Base-by-base conservation (phyloP, 164 flowering plant genomes). In the Pachysandra terminalis region DNA sequence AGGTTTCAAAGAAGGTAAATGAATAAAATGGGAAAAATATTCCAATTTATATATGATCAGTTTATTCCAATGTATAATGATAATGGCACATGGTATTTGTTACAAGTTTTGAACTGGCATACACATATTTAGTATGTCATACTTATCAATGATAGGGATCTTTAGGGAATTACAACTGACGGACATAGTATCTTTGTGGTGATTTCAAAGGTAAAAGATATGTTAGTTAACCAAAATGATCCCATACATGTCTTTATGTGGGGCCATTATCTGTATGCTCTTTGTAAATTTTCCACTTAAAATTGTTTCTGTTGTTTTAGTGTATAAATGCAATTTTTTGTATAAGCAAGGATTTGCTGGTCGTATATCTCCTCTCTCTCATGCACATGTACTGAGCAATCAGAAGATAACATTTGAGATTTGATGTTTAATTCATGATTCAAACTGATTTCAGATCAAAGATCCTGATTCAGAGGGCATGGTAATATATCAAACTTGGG, bases 1-100 rank as follows among this genome's bases (percentile, higher is more conserved):
- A 89, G 65, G 87, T 89, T 68, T 84, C 90, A 63, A 90, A 90
- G 74, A 78, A 86, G 94, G 98, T 90, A 80, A 67, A 23, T 60
- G 26, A 61, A 52, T 35, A 19, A 12, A 17, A 15, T 14, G 21
- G 19, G 26, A 21, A 49, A 10, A 0, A 1, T 25, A 25, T 7
- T 6, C 21, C 54, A 48, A 28, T 4, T 17, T 23, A 55, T 55
- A 21, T 55, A 9, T 54, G 49, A 52, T 51, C 35, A 19, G 23
- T 52, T 56, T 27, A 8, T 19, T 45, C 19, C 1, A 19, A 45
- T 37, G 15, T 52, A 35, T 54, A 55, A 41, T 61, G 59, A 58
- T 59, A 21, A 45, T 45, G 14, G 10, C 45, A 45, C 10, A 1
- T 5, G 51, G 6, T 28, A 24, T 17, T 17, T 26, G 21, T 17